Evolutionary conservation across 352 stramenopile genomes (phyloP).

Genomic region (Globisporangium cederbergense): DNA sequence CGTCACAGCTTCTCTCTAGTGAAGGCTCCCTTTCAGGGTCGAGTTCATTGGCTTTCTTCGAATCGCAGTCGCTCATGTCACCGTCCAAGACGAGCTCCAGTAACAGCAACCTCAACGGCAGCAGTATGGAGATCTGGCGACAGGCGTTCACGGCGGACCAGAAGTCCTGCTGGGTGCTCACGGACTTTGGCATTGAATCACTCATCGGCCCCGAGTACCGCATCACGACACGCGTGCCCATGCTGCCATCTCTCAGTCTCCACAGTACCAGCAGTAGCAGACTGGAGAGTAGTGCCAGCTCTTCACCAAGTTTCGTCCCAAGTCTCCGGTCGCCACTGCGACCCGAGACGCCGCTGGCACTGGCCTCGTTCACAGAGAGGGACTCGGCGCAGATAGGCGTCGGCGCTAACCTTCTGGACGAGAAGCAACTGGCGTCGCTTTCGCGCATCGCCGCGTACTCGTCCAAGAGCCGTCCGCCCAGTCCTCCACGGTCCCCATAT

Average conservation of each 20-base stretch:
- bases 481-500: conserved; percentile 29
- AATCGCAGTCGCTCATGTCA: conserved; percentile 17
- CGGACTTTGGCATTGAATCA: conserved; percentile 48
- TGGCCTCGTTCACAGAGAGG: conserved; percentile 34
- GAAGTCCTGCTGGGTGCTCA: conserved; percentile 70
- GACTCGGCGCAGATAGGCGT: conserved; percentile 45
- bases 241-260: conserved; percentile 26
- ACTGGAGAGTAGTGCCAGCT: neutral
- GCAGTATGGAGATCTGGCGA: conserved; percentile 33
- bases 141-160: conserved; percentile 41
- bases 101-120: neutral
- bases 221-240: conserved; percentile 43
- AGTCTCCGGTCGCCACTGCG: conserved; percentile 26
- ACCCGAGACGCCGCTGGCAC: conserved; percentile 35
- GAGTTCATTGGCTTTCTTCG: conserved; percentile 24
- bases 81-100: conserved; percentile 12
- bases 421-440: conserved; percentile 44
- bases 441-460: conserved; percentile 37
- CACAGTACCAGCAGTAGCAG: neutral
- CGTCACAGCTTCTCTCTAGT: conserved; percentile 19
- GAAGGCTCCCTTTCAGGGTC: conserved; percentile 12
- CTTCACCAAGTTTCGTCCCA: neutral
- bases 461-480: conserved; percentile 25
- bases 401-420: conserved; percentile 41
- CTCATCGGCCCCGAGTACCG: conserved; percentile 64